phyloP scores from a whole-genome alignment of 768 basidiomycete species.

The Hypholoma sublateritium region DNA sequence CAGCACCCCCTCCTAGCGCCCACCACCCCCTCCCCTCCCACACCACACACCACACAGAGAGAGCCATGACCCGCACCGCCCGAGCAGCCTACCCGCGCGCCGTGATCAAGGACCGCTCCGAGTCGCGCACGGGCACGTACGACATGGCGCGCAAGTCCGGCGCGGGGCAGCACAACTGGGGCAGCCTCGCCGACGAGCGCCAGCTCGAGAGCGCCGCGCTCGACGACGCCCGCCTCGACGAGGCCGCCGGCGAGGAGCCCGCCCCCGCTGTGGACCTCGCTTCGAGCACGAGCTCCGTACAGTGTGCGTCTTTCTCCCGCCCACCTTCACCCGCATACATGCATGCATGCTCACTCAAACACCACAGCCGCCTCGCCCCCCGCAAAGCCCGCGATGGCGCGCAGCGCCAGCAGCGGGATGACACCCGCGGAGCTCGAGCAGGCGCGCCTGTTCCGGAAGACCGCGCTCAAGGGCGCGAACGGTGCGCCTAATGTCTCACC shows the following conservation, averaged over 20 bases:
- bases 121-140: conserved; percentile 76
- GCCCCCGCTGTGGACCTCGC: conserved; percentile 10
- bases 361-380: conserved; percentile 24
- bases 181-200: conserved; percentile 62
- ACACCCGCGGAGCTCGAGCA: conserved; percentile 65
- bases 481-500: conserved; percentile 33
- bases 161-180: conserved; percentile 86
- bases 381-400: conserved; percentile 29
- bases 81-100: conserved; percentile 73
- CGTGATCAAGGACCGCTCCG: conserved; percentile 73
- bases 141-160: conserved; percentile 75
- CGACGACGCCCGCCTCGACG: conserved; percentile 54
- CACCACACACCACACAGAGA: conserved; percentile 9
- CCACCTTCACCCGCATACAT: too few relatives aligned
- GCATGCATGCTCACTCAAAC: too few relatives aligned
- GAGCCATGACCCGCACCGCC: conserved; percentile 82
- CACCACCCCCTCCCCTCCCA: conserved; percentile 7
- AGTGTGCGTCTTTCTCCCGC: too few relatives aligned
- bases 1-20: conserved; percentile 5
- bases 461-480: conserved; percentile 60
- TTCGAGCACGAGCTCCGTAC: conserved; percentile 7
- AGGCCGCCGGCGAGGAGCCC: conserved; percentile 35
- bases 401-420: conserved; percentile 39
- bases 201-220: conserved; percentile 58
- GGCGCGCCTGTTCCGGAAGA: conserved; percentile 70